Percentiles rank a stretch among this genome's conserved stretches.
Conservation (phyloP, 176 grass and related monocot species). For the Paspalum vaginatum region DNA sequence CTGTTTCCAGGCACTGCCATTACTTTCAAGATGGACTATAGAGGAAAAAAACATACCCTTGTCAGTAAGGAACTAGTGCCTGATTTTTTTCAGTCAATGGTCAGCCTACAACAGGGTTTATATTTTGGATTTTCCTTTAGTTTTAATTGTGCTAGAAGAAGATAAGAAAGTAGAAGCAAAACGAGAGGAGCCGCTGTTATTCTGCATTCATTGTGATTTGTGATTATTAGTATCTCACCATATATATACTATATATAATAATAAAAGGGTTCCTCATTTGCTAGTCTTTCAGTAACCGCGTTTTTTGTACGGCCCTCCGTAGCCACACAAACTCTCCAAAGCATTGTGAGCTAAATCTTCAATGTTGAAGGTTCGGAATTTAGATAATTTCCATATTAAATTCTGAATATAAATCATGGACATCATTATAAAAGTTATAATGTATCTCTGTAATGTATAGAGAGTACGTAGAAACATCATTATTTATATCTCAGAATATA, state of each 20-base stretch:
- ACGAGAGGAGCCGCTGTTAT: constrained; percentile 4
- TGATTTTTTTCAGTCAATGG: not conserved
- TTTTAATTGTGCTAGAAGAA: constrained; percentile 15
- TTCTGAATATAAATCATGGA: too few relatives aligned
- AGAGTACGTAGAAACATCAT: too few relatives aligned
- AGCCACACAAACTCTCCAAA: too few relatives aligned
- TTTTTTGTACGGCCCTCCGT: not conserved
- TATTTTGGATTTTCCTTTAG: not conserved
- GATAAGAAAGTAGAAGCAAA: constrained; percentile 16
- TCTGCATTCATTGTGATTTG: constrained; percentile 12
- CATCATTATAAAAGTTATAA: too few relatives aligned
- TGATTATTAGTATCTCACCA: constrained; percentile 8
- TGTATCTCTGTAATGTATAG: too few relatives aligned
- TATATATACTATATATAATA: not conserved
- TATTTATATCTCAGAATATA: too few relatives aligned
- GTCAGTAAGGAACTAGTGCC: not conserved
- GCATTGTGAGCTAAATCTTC: too few relatives aligned
- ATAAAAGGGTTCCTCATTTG: not conserved
- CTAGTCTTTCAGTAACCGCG: constrained; percentile 17
- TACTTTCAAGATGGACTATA: not conserved
- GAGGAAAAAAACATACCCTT: not conserved
- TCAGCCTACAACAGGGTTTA: not conserved
- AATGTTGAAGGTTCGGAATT: too few relatives aligned
- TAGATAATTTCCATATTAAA: too few relatives aligned
- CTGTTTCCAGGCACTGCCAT: not conserved